Evolutionary conservation across 371 early-diverging fungal genomes (phyloP), one percentile per base, ranked within the genome.

Genomic region (Lichtheimia hyalospora): DNA sequence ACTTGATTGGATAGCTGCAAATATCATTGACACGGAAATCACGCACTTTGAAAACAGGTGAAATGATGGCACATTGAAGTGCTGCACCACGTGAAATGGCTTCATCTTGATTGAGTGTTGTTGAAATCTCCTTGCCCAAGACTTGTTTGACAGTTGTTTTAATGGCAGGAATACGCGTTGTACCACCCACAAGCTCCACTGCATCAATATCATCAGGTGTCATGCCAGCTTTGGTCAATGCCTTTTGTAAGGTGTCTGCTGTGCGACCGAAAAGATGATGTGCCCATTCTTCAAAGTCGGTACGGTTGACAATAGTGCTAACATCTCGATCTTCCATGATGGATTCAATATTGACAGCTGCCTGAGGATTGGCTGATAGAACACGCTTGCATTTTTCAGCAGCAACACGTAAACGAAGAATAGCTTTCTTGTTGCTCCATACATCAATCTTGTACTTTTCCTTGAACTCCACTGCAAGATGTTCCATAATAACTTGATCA

Each of bases 81-180:
- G 97, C 97, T 64, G 95, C 94, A 70, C 98, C 98, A 74, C 96
- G 92, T 42, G 97, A 91, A 64, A 94, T 88, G 46, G 96, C 96
- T 79, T 98, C 98, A 70, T 98, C 98, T 77, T 94, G 94, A 88
- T 98, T 98, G 59, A 98, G 83, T 54, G 96, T 96, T 67, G 91
- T 90, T 28, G 95, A 87, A 64, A 95, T 84, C 58, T 92, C 91
- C 74, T 88, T 89, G 46, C 83, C 83, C 68, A 98, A 92, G 83
- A 90, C 87, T 56, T 90, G 83, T 67, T 88, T 72, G 67, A 98
- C 81, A 51, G 86, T 84, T 61, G 90, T 84, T 89, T 96, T 96
- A 68, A 98, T 88, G 34, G 91, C 86, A 42, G 97, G 97, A 58
- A 98, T 87, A 84, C 98, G 95, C 61, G 92, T 94, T 60, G 89